These are phyloP conservation scores for Arabidopsis hybrid DNA, from an alignment of 441 rosid genomes.

Conservation along the genomic window DNA sequence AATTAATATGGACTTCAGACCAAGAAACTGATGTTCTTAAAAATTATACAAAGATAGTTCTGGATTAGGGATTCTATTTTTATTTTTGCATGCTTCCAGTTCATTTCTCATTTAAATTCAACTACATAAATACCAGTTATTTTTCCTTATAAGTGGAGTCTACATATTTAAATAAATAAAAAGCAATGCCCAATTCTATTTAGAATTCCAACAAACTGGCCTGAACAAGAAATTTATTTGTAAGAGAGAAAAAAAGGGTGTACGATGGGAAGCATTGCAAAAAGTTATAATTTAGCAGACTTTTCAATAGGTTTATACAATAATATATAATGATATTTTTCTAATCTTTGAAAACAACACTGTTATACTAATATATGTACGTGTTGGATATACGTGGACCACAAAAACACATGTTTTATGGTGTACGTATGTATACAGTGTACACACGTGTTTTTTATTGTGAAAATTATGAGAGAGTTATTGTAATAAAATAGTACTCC, in stretches of 20 bases:
- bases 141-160: background rate
- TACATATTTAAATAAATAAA: background rate
- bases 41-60: background rate
- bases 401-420: background rate
- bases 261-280: background rate
- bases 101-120: background rate
- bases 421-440: background rate
- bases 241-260: background rate
- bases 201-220: background rate
- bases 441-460: slow-evolving; percentile 2
- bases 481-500: background rate
- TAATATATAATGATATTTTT: background rate
- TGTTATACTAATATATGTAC: too few relatives aligned
- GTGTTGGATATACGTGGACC: background rate
- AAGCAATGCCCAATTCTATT: background rate
- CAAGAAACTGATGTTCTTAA: background rate
- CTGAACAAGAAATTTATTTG: background rate
- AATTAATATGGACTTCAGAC: slow-evolving; percentile 12
- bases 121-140: background rate
- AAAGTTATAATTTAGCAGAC: background rate
- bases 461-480: background rate
- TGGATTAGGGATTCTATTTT: background rate
- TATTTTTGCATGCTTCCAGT: background rate
- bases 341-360: background rate
- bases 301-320: background rate